A percentile compares a stretch with the other conserved stretches of the same genome.
Evolutionary conservation across 108 stramenopile genomes (phyloP).

Genomic region (Cyclotella kingstonii): DNA sequence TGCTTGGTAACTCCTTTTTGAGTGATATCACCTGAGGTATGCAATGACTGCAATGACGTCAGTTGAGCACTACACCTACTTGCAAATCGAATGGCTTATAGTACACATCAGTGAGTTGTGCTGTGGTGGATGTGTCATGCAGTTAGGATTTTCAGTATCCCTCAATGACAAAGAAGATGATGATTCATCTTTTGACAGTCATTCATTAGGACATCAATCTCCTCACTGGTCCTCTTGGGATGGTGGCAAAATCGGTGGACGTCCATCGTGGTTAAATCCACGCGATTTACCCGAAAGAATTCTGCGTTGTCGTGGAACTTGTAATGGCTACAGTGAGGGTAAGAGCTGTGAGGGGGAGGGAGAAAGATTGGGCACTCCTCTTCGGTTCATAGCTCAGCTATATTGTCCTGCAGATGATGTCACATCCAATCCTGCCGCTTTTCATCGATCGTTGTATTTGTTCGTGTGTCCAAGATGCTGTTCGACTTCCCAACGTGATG

Average conservation of each 20-base stretch:
- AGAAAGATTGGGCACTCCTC: conserved; percentile 15
- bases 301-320: conserved; percentile 42
- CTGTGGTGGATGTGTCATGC: no score
- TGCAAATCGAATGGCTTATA: no score
- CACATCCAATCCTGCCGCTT: conserved; percentile 46
- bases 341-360: conserved; percentile 8
- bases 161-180: conserved; percentile 9
- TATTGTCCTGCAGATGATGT: conserved; percentile 77
- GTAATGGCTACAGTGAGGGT: background rate
- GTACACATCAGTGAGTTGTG: no score
- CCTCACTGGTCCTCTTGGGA: conserved; percentile 77
- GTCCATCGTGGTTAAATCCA: conserved; percentile 78
- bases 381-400: conserved; percentile 66
- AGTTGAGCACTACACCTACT: no score
- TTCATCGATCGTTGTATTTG: conserved; percentile 82
- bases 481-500: no score
- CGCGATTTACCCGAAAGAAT: conserved; percentile 51
- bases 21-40: no score
- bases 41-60: no score
- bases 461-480: conserved; percentile 77
- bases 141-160: conserved; percentile 24
- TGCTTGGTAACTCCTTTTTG: no score
- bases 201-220: conserved; percentile 43
- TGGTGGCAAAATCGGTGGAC: conserved; percentile 78
- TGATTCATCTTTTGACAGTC: background rate